Evolutionary conservation across 352 stramenopile genomes (phyloP), one percentile per base, ranked within the genome.

Genomic region (Peronospora farinosa): DNA sequence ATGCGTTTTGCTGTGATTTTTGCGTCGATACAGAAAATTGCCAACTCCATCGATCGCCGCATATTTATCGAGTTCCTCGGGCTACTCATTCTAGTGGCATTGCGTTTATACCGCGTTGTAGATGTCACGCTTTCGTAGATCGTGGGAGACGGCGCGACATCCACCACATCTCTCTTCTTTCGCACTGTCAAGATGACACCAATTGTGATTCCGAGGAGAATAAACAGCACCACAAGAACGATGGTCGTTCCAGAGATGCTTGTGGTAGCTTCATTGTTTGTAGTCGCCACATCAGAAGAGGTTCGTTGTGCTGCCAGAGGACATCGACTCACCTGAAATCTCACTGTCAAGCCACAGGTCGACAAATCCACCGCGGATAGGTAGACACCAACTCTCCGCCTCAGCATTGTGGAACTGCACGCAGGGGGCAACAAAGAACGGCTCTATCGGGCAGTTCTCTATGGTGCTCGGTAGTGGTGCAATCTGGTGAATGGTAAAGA

Each of bases 401-500:
- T 67, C 41, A 0, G 31, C 28, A 15, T 38, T 30, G 16, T 56
- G 35, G 17, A 61, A 48, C 13, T 59, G 37, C 1, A 57, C 55
- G 40, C 73, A 84, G 1, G 73, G 73, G 1, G 74, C 62, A n/a
- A 73, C 66, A 54, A 82, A 84, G 25, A 63, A 65, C 2, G 66
- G 35, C 13, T 63, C 52, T 0, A 19, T 19, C 5, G 73, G 63
- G 17, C 73, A 84, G 43, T 55, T 58, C 21, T 55, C 40, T 1
- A 48, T 47, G 7, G 50, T 50, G 27, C 16, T 39, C 4, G 58
- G 35, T 7, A 63, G 27, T 6, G 33, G 44, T n/a, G 57, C 39
- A 2, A 59, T 43, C 44, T 84, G 70, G 49, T 76, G 70, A 41
- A 84, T 79, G 16, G 66, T 78, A 54, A 74, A 78, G 15, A 77